These are phyloP conservation scores for Porphyrellus sp. DNA, from an alignment of 1,284 basidiomycete species.

Conservation along the genomic window DNA sequence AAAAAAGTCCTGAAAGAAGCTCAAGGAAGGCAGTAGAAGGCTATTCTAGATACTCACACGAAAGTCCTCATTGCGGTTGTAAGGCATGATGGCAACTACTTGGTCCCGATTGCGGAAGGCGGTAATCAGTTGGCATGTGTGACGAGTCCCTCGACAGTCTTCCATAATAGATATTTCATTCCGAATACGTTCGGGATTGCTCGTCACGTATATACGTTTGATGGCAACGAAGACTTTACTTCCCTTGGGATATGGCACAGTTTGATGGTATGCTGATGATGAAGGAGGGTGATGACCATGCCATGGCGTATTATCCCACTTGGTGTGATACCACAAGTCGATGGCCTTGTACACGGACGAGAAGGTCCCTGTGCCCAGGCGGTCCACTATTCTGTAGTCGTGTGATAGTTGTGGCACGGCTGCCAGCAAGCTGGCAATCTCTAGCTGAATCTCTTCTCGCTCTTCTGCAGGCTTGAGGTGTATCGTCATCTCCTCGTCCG, in stretches of 20 bases:
- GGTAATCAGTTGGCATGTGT: slow-evolving; percentile 90
- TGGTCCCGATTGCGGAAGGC: slow-evolving; percentile 93
- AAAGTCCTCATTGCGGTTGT: slow-evolving; percentile 90
- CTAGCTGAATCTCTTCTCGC: slow-evolving; percentile 68
- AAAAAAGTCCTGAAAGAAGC: slow-evolving; percentile 64
- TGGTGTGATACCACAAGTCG: slow-evolving; percentile 71
- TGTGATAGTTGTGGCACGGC: slow-evolving; percentile 60
- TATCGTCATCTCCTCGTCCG: slow-evolving; percentile 59
- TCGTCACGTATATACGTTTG: slow-evolving; percentile 97
- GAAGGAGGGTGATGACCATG: slow-evolving; percentile 57
- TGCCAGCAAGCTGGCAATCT: slow-evolving; percentile 65
- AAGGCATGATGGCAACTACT: slow-evolving; percentile 94
- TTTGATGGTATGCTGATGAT: slow-evolving; percentile 63
- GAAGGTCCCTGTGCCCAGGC: slow-evolving; percentile 96
- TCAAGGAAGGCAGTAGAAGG: slow-evolving; percentile 3
- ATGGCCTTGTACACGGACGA: slow-evolving; percentile 98
- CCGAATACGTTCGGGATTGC: slow-evolving; percentile 86
- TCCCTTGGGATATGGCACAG: slow-evolving; percentile 39
- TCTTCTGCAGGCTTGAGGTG: slow-evolving; percentile 63
- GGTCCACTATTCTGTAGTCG: slow-evolving; percentile 86
- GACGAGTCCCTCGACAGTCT: slow-evolving; percentile 75
- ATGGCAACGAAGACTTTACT: slow-evolving; percentile 83
- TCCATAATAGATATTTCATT: slow-evolving; percentile 97
- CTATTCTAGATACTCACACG: slow-evolving; percentile 53
- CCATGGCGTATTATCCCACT: slow-evolving; percentile 86